A percentile compares a stretch with the other conserved stretches of the same genome.
Conservation (phyloP, 2,329 filamentous ascomycete species). For the Aspergillus pseudoterreus region DNA sequence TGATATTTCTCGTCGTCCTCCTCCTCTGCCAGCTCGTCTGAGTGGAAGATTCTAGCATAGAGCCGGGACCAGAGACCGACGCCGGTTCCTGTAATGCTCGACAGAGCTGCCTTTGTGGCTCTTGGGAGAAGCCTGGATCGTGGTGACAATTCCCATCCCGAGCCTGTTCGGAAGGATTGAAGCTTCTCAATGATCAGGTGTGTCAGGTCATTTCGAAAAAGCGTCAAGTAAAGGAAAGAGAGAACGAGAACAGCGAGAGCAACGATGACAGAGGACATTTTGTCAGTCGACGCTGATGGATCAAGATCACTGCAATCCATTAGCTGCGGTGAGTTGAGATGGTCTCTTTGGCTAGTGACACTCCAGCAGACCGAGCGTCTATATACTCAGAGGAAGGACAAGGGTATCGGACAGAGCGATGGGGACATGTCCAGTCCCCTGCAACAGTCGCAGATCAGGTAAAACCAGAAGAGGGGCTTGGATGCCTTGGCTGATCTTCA, state of each 20-base stretch:
- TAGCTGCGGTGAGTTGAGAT: too few relatives aligned
- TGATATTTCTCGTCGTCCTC: constrained; percentile 12
- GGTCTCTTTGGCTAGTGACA: too few relatives aligned
- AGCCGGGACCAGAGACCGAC: constrained; percentile 5
- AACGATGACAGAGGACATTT: background rate
- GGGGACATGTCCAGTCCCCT: too few relatives aligned
- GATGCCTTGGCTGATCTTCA: background rate
- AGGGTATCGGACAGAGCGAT: too few relatives aligned
- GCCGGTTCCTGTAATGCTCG: constrained; percentile 6
- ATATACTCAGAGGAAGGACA: too few relatives aligned
- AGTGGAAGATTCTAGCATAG: constrained; percentile 9
- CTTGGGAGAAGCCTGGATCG: background rate
- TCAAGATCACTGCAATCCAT: too few relatives aligned
- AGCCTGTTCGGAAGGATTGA: background rate
- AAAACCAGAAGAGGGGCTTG: background rate
- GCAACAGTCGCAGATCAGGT: background rate
- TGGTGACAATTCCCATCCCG: background rate
- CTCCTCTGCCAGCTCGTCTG: constrained; percentile 7
- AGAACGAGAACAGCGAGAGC: background rate
- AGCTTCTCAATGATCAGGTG: background rate
- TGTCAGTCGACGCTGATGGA: background rate
- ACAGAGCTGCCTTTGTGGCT: constrained; percentile 4
- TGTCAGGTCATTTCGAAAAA: background rate
- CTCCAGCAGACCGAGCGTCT: too few relatives aligned
- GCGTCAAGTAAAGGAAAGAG: background rate